Evolutionary conservation across 768 basidiomycete species (phyloP), one percentile per base, ranked within the genome.

Genomic region (Mycena sanguinolenta): DNA sequence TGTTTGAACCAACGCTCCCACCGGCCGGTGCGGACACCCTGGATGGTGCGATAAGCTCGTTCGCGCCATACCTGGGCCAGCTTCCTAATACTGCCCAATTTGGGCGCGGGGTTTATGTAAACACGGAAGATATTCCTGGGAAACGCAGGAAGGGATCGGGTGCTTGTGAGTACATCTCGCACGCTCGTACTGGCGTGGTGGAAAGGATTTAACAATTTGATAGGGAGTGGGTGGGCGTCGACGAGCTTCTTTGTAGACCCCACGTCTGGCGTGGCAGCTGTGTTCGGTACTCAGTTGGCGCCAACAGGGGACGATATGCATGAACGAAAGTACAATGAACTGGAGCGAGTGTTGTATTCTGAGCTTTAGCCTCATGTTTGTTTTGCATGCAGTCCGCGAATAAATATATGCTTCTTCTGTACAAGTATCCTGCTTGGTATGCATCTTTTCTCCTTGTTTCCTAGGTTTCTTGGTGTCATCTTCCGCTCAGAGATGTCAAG

Each of bases 161-260:
- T n/a, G 32, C 62, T 0, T 72, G 71, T 70, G 27, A 64, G 69
- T 70, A 21, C 50, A 38, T n/a, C n/a, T 34, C 32, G 39, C 19
- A 16, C 39, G 2, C 21, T 25, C 4, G 8, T 14, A 21, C 21
- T 55, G 10, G 21, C 16, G 42, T 7, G 16, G 17, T 44, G 42
- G 36, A 7, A 44, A 23, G 10, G 13, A 46, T 17, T 49, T 9
- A 19, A 10, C 4, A 30, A 3, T 44, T 49, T 4, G 19, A 2
- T 16, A 70, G 63, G 68, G 71, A 67, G 63, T n/a, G 71, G 71
- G 13, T 69, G 58, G 59, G 71, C 67, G 0, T 23, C 28, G 42
- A 72, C 67, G 9, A 39, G 25, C 14, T 69, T 30, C 34, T 73
- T 73, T 28, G 10, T 73, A 0, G 67, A 73, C 57, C 63, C 67